Evolutionary conservation across 768 basidiomycete genomes (phyloP).

Genomic region (Albatrellus ellisii): DNA sequence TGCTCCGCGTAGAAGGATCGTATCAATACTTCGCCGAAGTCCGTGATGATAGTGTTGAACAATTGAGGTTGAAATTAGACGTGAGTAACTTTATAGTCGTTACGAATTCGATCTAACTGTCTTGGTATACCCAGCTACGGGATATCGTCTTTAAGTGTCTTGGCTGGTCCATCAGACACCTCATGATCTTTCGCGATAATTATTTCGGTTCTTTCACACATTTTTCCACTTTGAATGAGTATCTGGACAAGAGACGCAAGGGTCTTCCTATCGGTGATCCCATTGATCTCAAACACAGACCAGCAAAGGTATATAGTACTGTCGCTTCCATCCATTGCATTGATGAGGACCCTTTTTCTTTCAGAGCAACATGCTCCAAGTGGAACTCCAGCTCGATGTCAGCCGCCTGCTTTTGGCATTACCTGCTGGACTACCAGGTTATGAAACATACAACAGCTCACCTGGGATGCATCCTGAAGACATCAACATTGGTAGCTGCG

Average conservation of each 20-base stretch:
- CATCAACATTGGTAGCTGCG: slow-evolving; percentile 34
- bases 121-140: slow-evolving; percentile 25
- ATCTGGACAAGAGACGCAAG: slow-evolving; percentile 51
- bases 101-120: background rate
- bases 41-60: slow-evolving; percentile 62
- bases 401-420: slow-evolving; percentile 42
- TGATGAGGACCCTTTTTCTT: background rate
- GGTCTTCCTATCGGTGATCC: slow-evolving; percentile 65
- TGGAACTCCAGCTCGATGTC: slow-evolving; percentile 43
- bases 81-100: slow-evolving; percentile 26
- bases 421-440: slow-evolving; percentile 57
- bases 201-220: slow-evolving; percentile 93
- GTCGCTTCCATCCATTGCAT: background rate
- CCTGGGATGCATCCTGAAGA: slow-evolving; percentile 17
- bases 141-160: slow-evolving; percentile 53
- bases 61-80: slow-evolving; percentile 51
- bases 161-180: slow-evolving; percentile 82
- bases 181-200: slow-evolving; percentile 85
- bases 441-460: slow-evolving; percentile 25
- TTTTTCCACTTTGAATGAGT: slow-evolving; percentile 81
- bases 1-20: slow-evolving; percentile 47
- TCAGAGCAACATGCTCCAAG: slow-evolving; percentile 80
- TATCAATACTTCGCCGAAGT: slow-evolving; percentile 66
- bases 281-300: slow-evolving; percentile 63
- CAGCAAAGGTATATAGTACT: slow-evolving; percentile 44